Base-by-base conservation (phyloP, 2,329 filamentous ascomycete genomes). In the Alternaria hordeiaustralica region DNA sequence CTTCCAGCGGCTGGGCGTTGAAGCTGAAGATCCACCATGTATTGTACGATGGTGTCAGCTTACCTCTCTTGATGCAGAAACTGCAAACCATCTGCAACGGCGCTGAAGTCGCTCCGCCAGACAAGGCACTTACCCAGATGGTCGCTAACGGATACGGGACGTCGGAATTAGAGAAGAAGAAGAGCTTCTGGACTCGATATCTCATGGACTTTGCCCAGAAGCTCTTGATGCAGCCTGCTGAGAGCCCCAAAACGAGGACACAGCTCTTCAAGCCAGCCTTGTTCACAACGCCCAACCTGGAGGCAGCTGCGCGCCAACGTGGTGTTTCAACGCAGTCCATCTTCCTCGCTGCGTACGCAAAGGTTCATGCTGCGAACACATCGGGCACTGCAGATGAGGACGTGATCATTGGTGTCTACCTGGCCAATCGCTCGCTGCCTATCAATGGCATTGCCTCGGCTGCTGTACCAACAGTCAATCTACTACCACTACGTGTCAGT, bases 21-120 rank as follows among this genome's bases (percentile, higher is more conserved):
- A 69, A 80, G 49, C 80, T 86, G 3, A 82, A 84, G 25, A 90
- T 97, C 5, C 94, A 97, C 66, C 94, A 98, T 76, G 92, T 92
- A 0, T 83, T 97, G 0, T 98, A 97, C 74, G 95, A 97, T 76
- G 94, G 90, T 6, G 85, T 96, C 63, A 96, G 92, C 71, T 82
- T 97, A 5, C 87, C 89, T 1, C 75, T 85, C 0, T 80, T 97
- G 6, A 81, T 93, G 21, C 75, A 84, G 13, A 79, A 86, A 44
- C 79, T 90, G 12, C 78, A 84, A 64, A 65, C 71, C 5, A 67
- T 82, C 36, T 89, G 77, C 80, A 80, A 71, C 43, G 73, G 69
- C 45, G 21, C 36, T 8, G 51, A 65, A 15, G 21, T 60, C 21
- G 50, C 65, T 25, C 7, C 59, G 21, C 61, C 73, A 50, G 71